Conservation (phyloP, 306 rosid genomes). For the Prunus dulcis region DNA sequence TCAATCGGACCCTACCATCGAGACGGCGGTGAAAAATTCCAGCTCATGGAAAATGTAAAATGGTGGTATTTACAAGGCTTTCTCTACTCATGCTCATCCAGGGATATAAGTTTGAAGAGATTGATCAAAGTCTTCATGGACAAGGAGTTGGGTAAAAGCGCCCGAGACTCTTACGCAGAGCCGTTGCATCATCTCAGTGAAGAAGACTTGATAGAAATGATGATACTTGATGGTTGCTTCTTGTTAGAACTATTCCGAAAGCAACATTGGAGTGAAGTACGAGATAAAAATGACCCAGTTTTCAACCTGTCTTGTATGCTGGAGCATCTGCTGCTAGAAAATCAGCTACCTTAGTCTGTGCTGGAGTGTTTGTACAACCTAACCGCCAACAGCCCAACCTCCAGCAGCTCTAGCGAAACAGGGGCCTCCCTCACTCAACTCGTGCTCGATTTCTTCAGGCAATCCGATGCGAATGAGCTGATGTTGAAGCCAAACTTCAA, state of each 20-base stretch:
- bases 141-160: not conserved
- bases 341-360: constrained; percentile 21
- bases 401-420: too few species aligned
- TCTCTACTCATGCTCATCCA: too few species aligned
- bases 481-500: too few species aligned
- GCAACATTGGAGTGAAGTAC: not conserved
- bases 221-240: constrained; percentile 31
- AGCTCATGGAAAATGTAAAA: too few species aligned
- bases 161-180: not conserved
- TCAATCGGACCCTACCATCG: too few species aligned
- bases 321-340: constrained; percentile 17
- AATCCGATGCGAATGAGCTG: too few species aligned
- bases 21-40: too few species aligned
- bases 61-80: too few species aligned
- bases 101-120: fast-evolving
- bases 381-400: not conserved
- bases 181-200: too few species aligned
- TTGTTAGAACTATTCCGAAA: constrained; percentile 17
- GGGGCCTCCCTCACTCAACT: not conserved
- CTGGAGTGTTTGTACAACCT: not conserved
- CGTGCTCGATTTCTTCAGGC: not conserved
- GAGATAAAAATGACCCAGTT: not conserved
- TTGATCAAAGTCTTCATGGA: not conserved
- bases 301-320: constrained; percentile 8
- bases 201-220: not conserved